A percentile compares a stretch with the other conserved stretches of the same genome.
phyloP scores from a whole-genome alignment of 805 yeast genomes.

The Kazachstania africana region DNA sequence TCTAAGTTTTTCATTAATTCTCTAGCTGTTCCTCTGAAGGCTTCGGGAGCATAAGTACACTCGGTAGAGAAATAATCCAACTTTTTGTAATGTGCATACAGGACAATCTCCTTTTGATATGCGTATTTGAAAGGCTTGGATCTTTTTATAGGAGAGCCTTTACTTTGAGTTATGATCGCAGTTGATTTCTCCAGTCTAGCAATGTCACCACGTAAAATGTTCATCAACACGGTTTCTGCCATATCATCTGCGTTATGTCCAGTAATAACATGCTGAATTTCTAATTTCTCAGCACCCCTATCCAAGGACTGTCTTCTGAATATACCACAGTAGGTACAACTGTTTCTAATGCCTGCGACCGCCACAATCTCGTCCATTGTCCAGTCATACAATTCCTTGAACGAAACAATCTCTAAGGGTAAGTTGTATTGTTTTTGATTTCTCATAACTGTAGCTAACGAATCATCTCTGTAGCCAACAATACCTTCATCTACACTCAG shows the following conservation, averaged over 20 bases:
- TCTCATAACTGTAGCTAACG: conserved; percentile 90
- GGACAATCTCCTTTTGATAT: conserved; percentile 92
- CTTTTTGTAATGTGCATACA: conserved; percentile 92
- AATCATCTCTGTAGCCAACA: conserved; percentile 92
- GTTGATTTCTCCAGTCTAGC: conserved; percentile 86
- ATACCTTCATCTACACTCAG: conserved; percentile 94
- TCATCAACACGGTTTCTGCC: conserved; percentile 97
- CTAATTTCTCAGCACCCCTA: conserved; percentile 82
- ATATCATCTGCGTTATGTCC: conserved; percentile 99
- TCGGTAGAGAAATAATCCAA: conserved; percentile 94
- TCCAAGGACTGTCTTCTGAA: conserved; percentile 92
- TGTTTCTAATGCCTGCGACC: conserved; percentile 84
- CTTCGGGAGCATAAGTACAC: conserved; percentile 97
- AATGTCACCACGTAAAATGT: conserved; percentile 87
- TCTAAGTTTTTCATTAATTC: conserved; percentile 84
- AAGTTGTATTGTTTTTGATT: conserved; percentile 77
- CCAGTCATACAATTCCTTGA: conserved; percentile 88
- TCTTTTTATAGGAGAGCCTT: conserved; percentile 83
- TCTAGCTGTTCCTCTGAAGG: conserved; percentile 95
- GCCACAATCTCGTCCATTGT: conserved; percentile 97
- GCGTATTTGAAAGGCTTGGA: conserved; percentile 93
- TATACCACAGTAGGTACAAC: conserved; percentile 98
- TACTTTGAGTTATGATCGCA: conserved; percentile 67
- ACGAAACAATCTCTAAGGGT: conserved; percentile 72
- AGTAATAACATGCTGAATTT: conserved; percentile 83